Percentiles rank a stretch among this genome's conserved stretches.
Conservation (phyloP, 176 grass and related monocot genomes). For the Oryza officinalis region DNA sequence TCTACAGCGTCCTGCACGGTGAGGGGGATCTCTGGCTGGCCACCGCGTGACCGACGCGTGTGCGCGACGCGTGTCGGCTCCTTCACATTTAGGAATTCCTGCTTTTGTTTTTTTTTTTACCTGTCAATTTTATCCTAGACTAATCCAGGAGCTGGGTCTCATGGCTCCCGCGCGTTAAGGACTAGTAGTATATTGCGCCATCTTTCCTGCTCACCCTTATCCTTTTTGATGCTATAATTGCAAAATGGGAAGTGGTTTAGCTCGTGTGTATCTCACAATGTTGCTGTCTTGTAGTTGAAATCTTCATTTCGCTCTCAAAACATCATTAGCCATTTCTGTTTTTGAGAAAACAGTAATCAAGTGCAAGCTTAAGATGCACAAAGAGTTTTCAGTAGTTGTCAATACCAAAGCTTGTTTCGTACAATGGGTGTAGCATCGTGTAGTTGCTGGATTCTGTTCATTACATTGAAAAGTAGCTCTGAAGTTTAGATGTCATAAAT, state of each 20-base stretch:
- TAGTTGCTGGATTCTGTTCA: neutral
- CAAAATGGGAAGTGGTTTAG: neutral
- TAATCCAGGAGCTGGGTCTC: neutral
- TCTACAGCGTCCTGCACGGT: conserved; percentile 88
- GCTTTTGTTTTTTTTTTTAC: neutral
- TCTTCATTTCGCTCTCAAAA: neutral
- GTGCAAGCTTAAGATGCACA: neutral
- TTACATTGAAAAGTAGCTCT: neutral
- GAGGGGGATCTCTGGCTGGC: neutral
- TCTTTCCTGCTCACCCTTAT: neutral
- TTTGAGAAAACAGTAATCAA: neutral
- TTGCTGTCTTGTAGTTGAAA: neutral
- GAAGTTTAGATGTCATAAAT: neutral
- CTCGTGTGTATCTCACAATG: neutral
- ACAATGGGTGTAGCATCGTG: neutral
- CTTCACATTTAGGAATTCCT: neutral
- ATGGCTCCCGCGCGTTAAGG: neutral
- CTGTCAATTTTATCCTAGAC: neutral
- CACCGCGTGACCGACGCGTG: neutral
- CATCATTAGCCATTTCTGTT: neutral
- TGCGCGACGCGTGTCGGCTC: neutral
- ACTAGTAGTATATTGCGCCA: neutral
- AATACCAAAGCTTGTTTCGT: neutral
- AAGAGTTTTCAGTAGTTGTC: neutral
- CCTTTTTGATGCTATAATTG: neutral